Conservation (phyloP, 2,329 filamentous ascomycete species). For the Cadophora sp. region DNA sequence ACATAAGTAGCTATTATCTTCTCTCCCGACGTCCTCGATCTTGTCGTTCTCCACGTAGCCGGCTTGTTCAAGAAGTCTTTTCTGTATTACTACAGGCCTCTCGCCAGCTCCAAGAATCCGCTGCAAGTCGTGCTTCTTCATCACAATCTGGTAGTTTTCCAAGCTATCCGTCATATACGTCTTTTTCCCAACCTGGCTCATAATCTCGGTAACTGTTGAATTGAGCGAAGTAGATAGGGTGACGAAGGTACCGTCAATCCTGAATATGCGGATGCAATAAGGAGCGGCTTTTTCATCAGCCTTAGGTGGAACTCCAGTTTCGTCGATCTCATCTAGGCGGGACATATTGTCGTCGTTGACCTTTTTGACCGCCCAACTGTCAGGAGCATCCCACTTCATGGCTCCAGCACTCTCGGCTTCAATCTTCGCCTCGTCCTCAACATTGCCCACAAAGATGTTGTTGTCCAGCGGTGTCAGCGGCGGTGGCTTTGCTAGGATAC, state of each 20-base stretch:
- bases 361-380: constrained; percentile 93
- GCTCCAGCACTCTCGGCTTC: constrained; percentile 39
- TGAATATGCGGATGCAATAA: constrained; percentile 95
- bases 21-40: constrained; percentile 91
- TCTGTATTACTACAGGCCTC: constrained; percentile 89
- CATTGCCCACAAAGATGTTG: constrained; percentile 52
- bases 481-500: constrained; percentile 77
- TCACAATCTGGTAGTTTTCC: constrained; percentile 93
- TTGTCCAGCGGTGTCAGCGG: constrained; percentile 75
- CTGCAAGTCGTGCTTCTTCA: constrained; percentile 90
- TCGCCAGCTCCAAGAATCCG: constrained; percentile 81
- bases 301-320: constrained; percentile 69
- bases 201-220: constrained; percentile 84
- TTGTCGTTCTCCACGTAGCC: constrained; percentile 88
- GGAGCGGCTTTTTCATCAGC: constrained; percentile 77
- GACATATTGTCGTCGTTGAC: constrained; percentile 68
- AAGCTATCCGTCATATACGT: constrained; percentile 89
- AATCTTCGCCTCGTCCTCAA: constrained; percentile 52
- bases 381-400: constrained; percentile 88
- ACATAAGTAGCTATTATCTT: constrained; percentile 97
- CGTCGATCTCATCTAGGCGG: constrained; percentile 67
- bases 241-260: constrained; percentile 91
- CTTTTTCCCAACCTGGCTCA: constrained; percentile 92
- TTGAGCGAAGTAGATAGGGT: constrained; percentile 86
- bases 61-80: constrained; percentile 86